Conservation (phyloP, 2,329 filamentous ascomycete species). For the Botrytis fragariae region DNA sequence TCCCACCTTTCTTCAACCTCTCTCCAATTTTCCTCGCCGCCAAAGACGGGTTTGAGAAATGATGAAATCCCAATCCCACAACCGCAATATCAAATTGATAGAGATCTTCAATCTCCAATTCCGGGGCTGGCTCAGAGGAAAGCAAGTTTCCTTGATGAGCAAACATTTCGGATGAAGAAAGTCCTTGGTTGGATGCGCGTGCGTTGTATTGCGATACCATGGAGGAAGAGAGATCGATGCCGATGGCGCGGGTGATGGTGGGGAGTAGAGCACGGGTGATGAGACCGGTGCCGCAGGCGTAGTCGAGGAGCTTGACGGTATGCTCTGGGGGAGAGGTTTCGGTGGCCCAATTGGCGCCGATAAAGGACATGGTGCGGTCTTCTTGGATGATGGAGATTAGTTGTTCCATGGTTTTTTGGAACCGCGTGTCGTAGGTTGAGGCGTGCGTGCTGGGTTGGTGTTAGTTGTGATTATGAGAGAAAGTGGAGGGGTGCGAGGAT, state of each 20-base stretch:
- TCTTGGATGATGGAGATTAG: conserved; percentile 54
- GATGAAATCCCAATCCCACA: conserved; percentile 63
- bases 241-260: conserved; percentile 60
- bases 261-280: conserved; percentile 49
- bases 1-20: conserved; percentile 63
- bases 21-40: conserved; percentile 58
- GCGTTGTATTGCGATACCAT: conserved; percentile 70
- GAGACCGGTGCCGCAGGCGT: conserved; percentile 71
- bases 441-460: conserved; percentile 45
- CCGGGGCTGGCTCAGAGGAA: neutral
- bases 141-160: conserved; percentile 59
- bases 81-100: conserved; percentile 66
- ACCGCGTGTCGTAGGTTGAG: conserved; percentile 55
- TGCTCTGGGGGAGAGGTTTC: neutral
- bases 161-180: conserved; percentile 51
- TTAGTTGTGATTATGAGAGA: neutral
- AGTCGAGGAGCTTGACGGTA: conserved; percentile 56
- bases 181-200: conserved; percentile 54
- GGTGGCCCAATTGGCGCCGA: conserved; percentile 55
- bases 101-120: conserved; percentile 47
- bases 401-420: conserved; percentile 51
- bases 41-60: conserved; percentile 63
- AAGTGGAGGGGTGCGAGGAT: neutral
- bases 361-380: conserved; percentile 53
- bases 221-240: conserved; percentile 67